phyloP scores from a whole-genome alignment of 768 basidiomycete species.

The Crassisporium funariophilum region DNA sequence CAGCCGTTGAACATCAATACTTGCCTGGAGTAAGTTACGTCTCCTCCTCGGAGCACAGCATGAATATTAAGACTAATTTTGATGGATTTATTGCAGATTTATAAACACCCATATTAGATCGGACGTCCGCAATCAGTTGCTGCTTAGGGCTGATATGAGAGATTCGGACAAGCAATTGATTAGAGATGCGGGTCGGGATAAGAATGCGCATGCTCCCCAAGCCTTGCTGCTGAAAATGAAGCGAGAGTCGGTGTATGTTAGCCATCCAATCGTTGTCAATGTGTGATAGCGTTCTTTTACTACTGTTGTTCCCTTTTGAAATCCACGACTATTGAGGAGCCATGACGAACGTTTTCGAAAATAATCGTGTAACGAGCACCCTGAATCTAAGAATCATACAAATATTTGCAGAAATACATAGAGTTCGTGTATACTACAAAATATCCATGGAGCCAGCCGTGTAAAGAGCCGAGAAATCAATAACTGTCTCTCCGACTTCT shows the following conservation, averaged over 20 bases:
- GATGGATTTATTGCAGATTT: constrained; percentile 7
- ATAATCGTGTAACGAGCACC: no score
- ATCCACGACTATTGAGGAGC: no score
- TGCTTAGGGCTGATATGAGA: constrained; percentile 15
- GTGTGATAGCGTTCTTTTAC: no score
- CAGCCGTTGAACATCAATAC: constrained; percentile 15
- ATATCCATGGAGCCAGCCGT: no score
- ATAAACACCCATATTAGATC: constrained; percentile 22
- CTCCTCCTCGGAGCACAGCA: background rate
- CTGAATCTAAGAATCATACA: no score
- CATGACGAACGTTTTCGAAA: no score
- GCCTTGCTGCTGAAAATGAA: constrained; percentile 16
- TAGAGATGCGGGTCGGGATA: constrained; percentile 13
- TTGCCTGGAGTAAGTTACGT: constrained; percentile 15
- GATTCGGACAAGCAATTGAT: constrained; percentile 20
- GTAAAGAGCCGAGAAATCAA: no score
- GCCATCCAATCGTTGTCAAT: constrained; percentile 8
- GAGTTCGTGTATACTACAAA: no score
- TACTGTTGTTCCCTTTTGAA: no score
- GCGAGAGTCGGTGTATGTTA: constrained; percentile 18
- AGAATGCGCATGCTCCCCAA: constrained; percentile 6
- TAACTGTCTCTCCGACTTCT: no score
- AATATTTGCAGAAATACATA: no score
- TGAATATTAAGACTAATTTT: no score
- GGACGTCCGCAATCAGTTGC: constrained; percentile 15